A percentile compares a stretch with the other conserved stretches of the same genome.
phyloP scores from a whole-genome alignment of 2,329 filamentous ascomycete species.

The Teratosphaeria nubilosa region DNA sequence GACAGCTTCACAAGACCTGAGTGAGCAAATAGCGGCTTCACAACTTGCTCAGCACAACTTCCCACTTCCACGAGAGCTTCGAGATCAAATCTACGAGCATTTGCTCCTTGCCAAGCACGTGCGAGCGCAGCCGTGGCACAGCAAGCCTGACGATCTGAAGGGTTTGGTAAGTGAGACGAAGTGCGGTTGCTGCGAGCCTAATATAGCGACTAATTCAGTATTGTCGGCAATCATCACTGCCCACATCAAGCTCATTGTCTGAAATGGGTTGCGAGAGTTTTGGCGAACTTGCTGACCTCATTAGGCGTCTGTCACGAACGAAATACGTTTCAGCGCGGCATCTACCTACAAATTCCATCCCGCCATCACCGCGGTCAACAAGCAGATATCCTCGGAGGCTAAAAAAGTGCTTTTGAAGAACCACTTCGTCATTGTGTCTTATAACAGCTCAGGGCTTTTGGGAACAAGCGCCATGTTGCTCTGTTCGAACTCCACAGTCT shows the following conservation, averaged over 20 bases:
- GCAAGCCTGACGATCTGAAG: no score
- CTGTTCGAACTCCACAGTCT: not conserved
- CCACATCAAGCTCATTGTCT: no score
- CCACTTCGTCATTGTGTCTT: not conserved
- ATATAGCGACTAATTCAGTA: no score
- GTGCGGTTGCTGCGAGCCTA: no score
- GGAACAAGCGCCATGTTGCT: not conserved
- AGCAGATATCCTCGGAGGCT: not conserved
- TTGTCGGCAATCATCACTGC: no score
- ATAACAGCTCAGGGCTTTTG: not conserved
- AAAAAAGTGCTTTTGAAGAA: not conserved
- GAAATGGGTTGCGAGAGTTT: no score
- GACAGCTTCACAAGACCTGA: no score
- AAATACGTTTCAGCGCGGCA: not conserved
- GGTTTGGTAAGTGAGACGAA: no score
- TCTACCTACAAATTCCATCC: not conserved
- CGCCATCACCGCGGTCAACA: not conserved
- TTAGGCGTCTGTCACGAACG: no score
- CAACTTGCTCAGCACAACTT: not conserved
- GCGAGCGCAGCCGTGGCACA: no score
- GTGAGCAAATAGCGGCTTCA: no score
- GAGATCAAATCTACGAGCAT: conserved; percentile 12
- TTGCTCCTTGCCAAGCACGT: conserved; percentile 10
- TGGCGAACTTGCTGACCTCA: no score
- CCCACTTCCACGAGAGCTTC: conserved; percentile 11